Evolutionary conservation across 768 basidiomycete genomes (phyloP), one percentile per base, ranked within the genome.

Genomic region (Naganishia friedmannii): DNA sequence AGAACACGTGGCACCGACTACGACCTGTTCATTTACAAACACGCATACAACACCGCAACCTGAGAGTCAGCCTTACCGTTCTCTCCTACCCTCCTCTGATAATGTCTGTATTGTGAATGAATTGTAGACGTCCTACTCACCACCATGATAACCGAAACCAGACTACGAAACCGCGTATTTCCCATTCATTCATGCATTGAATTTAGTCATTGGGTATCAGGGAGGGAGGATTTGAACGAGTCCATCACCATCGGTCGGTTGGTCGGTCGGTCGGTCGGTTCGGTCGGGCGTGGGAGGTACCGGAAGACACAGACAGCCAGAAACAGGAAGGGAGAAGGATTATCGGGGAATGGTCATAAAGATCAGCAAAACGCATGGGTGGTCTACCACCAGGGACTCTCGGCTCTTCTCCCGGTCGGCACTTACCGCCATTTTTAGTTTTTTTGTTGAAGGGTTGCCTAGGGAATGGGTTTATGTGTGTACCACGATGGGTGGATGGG

Each of bases 1-100:
- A 95, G 83, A 89, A 91, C 15, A 87, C 84, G 81, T 93, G 93
- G 82, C 93, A 96, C 76, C 91, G 39, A 53, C 68, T 70, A 32
- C 37, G 53, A 53, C 60, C 60, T 63, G 46, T 21, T 57, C n/a
- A n/a, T n/a, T 13, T 23, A 57, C 42, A 42, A 4, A 4, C 34
- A 37, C 6, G 34, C 34, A 37, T n/a, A n/a, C n/a, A n/a, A n/a
- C 42, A 42, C 42, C 42, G 42, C 34, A 42, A 10, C 42, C 42
- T 8, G 15, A 42, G 2, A 15, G 15, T 42, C 42, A 42, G 42
- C 28, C 12, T 53, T 23, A 4, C 4, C 48, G 48, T 6, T 4
- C 6, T 51, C 6, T 19, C 17, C 23, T 4, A 6, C 17, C 48
- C 48, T 21, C n/a, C n/a, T n/a, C n/a, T n/a, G n/a, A n/a, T n/a